Evolutionary conservation across 169 alveolate species (phyloP), one percentile per base, ranked within the genome.

Genomic region (Plasmodium malariae): DNA sequence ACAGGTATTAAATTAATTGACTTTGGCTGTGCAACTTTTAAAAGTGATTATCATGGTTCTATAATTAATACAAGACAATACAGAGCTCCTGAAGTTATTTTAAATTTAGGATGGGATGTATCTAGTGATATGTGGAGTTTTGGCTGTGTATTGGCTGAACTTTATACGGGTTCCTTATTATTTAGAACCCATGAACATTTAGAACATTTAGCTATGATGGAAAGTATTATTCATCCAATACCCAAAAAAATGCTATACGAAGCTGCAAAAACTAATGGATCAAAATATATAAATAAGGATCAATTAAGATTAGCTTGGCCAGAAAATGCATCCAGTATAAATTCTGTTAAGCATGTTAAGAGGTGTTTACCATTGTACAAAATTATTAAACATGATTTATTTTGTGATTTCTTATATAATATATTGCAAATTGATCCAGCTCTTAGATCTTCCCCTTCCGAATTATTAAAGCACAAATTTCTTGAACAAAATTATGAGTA

Each of bases 21-120:
- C 92, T 98, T 99, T 91, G 99, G 99, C 40, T 98, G 99, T 34
- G 99, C 99, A 7, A 98, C 99, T 1, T 97, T 96, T 92, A 98
- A 95, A 80, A 95, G 94, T 80, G 99, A 98, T 71, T 97, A 98
- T 85, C 99, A 98, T 91, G 96, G 99, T 37, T 93, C 98, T 36
- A 97, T 98, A 69, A 98, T 99, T 45, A 99, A 99, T 92, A 99
- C 99, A 6, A 91, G 99, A 62, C 99, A 99, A 69, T 99, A 98
- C 92, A 91, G 99, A 54, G 99, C 99, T 14, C 99, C 99, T 0
- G 99, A 98, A 89, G 99, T 98, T 12, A 98, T 98, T 36, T 88
- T 98, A 71, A 98, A 96, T 88, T 70, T 95, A 43, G 97, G 98
- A 49, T 98, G 99, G 99, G 96, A 96, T 80, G 96, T 93, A 88